phyloP scores from a whole-genome alignment of 163 green algal genomes.

The Chlorella variabilis region DNA sequence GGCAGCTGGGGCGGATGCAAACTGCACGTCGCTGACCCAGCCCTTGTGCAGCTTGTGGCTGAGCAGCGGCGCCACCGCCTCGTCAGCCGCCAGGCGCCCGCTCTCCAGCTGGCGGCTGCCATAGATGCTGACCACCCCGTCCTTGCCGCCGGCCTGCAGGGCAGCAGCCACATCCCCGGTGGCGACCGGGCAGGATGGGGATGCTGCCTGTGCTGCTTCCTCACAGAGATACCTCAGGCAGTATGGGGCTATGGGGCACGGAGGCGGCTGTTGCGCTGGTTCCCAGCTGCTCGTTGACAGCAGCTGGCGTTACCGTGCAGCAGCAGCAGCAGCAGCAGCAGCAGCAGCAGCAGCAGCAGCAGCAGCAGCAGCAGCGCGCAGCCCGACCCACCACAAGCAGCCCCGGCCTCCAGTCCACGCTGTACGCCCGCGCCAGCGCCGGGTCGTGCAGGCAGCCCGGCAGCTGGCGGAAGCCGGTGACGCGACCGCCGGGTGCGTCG shows the following conservation, averaged over 20 bases:
- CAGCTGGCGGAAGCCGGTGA: slow-evolving; percentile 25
- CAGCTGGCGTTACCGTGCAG: too few relatives aligned
- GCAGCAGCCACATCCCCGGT: neutral
- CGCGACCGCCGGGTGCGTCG: neutral
- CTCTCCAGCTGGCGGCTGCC: slow-evolving; percentile 15
- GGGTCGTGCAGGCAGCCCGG: slow-evolving; percentile 27
- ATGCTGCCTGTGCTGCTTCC: neutral
- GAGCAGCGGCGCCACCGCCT: slow-evolving; percentile 10
- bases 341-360: too few relatives aligned
- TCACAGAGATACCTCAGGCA: too few relatives aligned
- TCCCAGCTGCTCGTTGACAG: too few relatives aligned
- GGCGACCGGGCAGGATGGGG: neutral
- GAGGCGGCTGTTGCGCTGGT: too few relatives aligned
- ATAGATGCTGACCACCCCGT: slow-evolving; percentile 29
- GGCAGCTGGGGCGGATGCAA: neutral
- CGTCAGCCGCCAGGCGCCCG: neutral
- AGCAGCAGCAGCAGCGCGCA: too few relatives aligned
- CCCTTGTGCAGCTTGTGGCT: slow-evolving; percentile 41
- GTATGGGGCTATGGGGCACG: too few relatives aligned
- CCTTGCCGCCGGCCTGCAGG: slow-evolving; percentile 38
- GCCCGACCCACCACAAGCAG: slow-evolving; percentile 32
- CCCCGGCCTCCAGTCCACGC: slow-evolving; percentile 27
- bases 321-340: too few relatives aligned
- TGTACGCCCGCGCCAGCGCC: slow-evolving; percentile 24
- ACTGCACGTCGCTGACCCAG: slow-evolving; percentile 52